Base-by-base conservation (phyloP, 495 filamentous ascomycete species). In the Xylaria sp. region DNA sequence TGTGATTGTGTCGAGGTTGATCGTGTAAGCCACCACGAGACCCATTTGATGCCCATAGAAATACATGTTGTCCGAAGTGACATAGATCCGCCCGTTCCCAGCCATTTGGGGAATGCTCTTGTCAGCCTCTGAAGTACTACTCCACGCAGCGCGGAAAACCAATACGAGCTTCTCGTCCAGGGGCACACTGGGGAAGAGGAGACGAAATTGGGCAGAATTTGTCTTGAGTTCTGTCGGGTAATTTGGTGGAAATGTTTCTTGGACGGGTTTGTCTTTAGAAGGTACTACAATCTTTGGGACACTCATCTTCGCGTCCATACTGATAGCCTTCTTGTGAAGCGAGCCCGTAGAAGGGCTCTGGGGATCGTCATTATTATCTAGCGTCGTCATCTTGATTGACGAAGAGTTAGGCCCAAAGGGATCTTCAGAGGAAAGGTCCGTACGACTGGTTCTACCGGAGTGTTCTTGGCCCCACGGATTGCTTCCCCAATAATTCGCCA, bases 31-130 rank as follows among this genome's bases (percentile, higher is more conserved):
- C 58, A 98, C 84, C 0, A 97, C 93, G 35, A 99, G 85, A n/a
- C 96, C 96, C 75, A 97, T 87, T 73, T 97, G 91, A 77, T 98
- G 90, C 65, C 94, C 97, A 82, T 97, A 99, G 78, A 99, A 99
- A 76, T 97, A 98, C 71, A 98, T 88, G 43, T 94, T 90, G 62
- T 88, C 88, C 5, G 89, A 86, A 1, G 97, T 98, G 57, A 97
- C 90, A 78, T 95, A 99, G 26, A 94, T 91, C 66, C 96, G 86
- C 0, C 96, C 97, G 53, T 95, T 84, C 11, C 83, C 82, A 50
- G 82, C 76, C 77, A 85, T 80, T 37, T 73, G 76, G 17, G 80
- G 79, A 14, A 68, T 74, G 9, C 75, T 77, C 44, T 77, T 79
- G 37, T 80, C 79, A 12, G 79, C 71, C 63, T 78, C 74, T 5